These are phyloP conservation scores for Jatropha curcas DNA, from an alignment of 345 rosid species.

Conservation along the genomic window DNA sequence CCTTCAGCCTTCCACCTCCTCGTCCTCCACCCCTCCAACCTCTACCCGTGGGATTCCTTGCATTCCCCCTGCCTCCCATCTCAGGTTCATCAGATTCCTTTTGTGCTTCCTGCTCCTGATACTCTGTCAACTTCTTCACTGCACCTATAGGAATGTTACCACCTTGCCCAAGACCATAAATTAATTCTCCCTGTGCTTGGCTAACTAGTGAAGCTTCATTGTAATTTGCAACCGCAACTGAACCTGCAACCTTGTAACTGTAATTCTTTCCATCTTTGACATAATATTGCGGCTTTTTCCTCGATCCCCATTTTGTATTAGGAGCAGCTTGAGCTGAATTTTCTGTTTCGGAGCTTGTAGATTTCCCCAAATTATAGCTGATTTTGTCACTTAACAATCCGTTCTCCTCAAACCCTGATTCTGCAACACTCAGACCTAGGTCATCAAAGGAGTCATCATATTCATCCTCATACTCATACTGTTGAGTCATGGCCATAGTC, in stretches of 20 bases:
- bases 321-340: conserved; percentile 27
- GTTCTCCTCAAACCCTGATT: conserved; percentile 65
- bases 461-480: conserved; percentile 91
- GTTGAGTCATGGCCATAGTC: conserved; percentile 57
- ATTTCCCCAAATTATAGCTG: conserved; percentile 28
- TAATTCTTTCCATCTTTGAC: conserved; percentile 97
- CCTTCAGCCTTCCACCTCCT: conserved; percentile 12
- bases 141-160: conserved; percentile 87
- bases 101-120: conserved; percentile 20
- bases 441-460: conserved; percentile 98
- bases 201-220: conserved; percentile 65
- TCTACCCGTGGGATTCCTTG: conserved; percentile 52
- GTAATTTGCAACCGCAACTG: conserved; percentile 75
- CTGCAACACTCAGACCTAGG: conserved; percentile 70
- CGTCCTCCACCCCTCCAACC: conserved; percentile 57
- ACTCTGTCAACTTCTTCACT: conserved; percentile 57
- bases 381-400: conserved; percentile 53
- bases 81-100: conserved; percentile 26
- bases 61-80: conserved; percentile 42
- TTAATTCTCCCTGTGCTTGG: conserved; percentile 62
- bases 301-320: conserved; percentile 75
- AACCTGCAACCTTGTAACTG: conserved; percentile 84
- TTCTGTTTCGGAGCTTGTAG: conserved; percentile 38
- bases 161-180: conserved; percentile 85
- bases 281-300: conserved; percentile 72